A percentile compares a stretch with the other conserved stretches of the same genome.
These are phyloP conservation scores for Rugosomyces carneus DNA, from an alignment of 1,284 basidiomycete genomes.

Conservation along the genomic window DNA sequence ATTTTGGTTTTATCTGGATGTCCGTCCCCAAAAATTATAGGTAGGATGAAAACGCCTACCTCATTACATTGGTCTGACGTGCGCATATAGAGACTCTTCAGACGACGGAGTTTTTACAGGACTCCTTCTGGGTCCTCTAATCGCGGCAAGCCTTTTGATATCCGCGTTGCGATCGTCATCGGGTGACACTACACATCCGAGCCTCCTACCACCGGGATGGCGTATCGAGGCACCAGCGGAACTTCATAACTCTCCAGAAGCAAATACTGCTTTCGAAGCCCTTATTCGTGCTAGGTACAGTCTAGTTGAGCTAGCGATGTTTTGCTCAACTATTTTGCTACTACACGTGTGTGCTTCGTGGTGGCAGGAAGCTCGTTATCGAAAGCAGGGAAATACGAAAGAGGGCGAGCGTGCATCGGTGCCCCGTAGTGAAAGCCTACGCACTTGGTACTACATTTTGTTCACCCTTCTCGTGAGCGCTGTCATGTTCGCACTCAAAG, in stretches of 20 bases:
- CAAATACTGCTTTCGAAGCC: conserved; percentile 49
- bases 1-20: conserved; percentile 77
- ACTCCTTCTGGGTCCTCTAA: conserved; percentile 71
- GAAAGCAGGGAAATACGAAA: conserved; percentile 34
- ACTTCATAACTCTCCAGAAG: conserved; percentile 33
- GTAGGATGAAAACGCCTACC: conserved; percentile 27
- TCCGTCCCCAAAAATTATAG: conserved; percentile 84
- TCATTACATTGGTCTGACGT: conserved; percentile 10
- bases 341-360: conserved; percentile 73
- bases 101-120: conserved; percentile 85
- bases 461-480: conserved; percentile 53
- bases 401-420: conserved; percentile 70
- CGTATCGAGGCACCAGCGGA: conserved; percentile 65
- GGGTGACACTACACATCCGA: conserved; percentile 17
- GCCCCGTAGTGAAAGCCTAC: conserved; percentile 62
- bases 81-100: conserved; percentile 51
- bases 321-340: conserved; percentile 75
- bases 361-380: conserved; percentile 57
- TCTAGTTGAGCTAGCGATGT: conserved; percentile 71
- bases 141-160: conserved; percentile 62
- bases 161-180: conserved; percentile 37
- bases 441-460: conserved; percentile 55
- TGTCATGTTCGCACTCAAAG: conserved; percentile 42
- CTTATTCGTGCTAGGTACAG: conserved; percentile 67
- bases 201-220: conserved; percentile 57